A percentile compares a stretch with the other conserved stretches of the same genome.
phyloP scores from a whole-genome alignment of 1,139 yeast species.

The Tardiomyces digboiensis region DNA sequence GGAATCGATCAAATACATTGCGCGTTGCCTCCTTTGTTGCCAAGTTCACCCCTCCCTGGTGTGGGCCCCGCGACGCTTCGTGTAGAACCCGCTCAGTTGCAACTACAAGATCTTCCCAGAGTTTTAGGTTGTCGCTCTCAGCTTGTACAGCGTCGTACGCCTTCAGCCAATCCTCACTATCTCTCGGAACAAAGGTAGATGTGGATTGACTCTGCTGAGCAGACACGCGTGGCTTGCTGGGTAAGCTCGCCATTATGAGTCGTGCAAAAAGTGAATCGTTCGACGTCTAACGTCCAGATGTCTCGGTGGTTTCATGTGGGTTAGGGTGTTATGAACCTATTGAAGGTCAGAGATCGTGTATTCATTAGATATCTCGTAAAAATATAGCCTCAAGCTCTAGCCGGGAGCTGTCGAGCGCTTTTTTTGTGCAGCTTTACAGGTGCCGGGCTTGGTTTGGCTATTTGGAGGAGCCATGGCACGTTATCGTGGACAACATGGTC shows the following conservation, averaged over 20 bases:
- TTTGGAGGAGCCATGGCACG: constrained; percentile 81
- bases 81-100: background rate
- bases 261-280: background rate
- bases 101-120: background rate
- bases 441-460: constrained; percentile 35
- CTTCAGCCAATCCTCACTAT: background rate
- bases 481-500: constrained; percentile 68
- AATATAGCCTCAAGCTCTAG: too few relatives aligned
- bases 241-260: background rate
- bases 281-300: too few relatives aligned
- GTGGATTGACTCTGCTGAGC: background rate
- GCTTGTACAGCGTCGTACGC: background rate
- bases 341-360: too few relatives aligned
- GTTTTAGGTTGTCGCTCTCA: background rate
- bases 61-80: background rate
- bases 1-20: constrained; percentile 20
- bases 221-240: background rate
- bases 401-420: background rate
- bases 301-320: too few relatives aligned
- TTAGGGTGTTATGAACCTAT: too few relatives aligned
- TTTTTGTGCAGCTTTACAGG: background rate
- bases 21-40: background rate
- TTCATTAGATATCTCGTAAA: too few relatives aligned
- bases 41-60: background rate
- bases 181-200: background rate